A percentile compares a stretch with the other conserved stretches of the same genome.
phyloP scores from a whole-genome alignment of 805 yeast genomes.

The Saccharomycopsis sp. region DNA sequence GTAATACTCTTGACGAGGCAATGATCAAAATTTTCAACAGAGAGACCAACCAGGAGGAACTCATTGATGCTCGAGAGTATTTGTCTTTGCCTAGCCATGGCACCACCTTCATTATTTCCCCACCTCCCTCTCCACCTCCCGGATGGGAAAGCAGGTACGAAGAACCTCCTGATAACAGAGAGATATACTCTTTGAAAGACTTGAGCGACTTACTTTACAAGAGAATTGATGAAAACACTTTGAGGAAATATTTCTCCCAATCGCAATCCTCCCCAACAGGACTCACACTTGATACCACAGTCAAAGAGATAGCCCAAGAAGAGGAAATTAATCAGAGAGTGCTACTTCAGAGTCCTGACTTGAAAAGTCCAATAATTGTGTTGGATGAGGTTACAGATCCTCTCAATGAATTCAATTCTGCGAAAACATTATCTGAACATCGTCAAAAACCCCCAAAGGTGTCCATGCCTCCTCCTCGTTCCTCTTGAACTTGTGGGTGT shows the following conservation, averaged over 20 bases:
- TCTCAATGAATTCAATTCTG: not conserved
- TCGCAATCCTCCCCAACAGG: not conserved
- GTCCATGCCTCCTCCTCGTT: not conserved
- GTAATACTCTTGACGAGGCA: slow-evolving; percentile 18
- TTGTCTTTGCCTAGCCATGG: slow-evolving; percentile 19
- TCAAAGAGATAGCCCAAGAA: not conserved
- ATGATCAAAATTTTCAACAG: slow-evolving; percentile 15
- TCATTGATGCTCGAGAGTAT: slow-evolving; percentile 18
- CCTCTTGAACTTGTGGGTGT: not conserved
- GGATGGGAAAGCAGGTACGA: slow-evolving; percentile 18
- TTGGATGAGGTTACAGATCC: slow-evolving; percentile 12
- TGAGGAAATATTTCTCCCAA: not conserved
- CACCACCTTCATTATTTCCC: slow-evolving; percentile 20
- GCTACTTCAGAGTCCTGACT: slow-evolving; percentile 6
- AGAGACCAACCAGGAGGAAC: slow-evolving; percentile 4
- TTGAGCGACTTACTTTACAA: slow-evolving; percentile 17
- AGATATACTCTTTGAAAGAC: slow-evolving; percentile 19
- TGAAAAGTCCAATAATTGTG: slow-evolving; percentile 20
- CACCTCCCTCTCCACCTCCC: slow-evolving; percentile 22
- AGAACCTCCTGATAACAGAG: slow-evolving; percentile 17
- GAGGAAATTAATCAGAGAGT: slow-evolving; percentile 12
- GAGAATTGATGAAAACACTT: slow-evolving; percentile 12
- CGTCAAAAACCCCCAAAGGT: not conserved
- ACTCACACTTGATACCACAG: not conserved
- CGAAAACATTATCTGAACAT: not conserved